Base-by-base conservation (phyloP, 2,329 filamentous ascomycete genomes). In the Fusarium robinianum region DNA sequence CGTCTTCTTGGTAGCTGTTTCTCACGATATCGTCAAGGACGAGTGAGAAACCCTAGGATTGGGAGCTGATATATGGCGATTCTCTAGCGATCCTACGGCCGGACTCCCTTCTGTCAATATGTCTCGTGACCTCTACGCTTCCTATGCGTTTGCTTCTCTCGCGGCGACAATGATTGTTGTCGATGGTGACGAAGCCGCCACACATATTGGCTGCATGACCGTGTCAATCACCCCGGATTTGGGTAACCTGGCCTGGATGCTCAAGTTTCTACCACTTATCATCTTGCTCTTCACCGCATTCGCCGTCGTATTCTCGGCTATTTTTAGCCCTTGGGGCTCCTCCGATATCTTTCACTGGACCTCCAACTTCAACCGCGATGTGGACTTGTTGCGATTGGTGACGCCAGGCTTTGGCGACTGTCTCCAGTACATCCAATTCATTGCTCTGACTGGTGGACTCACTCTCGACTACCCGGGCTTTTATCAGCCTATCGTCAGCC, bases 321-420 rank as follows among this genome's bases (percentile, higher is more conserved):
- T 95, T 24, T 92, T 84, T 64, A 96, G 91, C 63, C 94, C 94
- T 0, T 99, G 94, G 92, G 94, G 94, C 14, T 88, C 90, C 2
- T 83, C 83, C 6, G 88, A 99, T 64, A 78, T 92, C 14, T 97
- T 97, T 66, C 85, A 88, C 56, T 99, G 92, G 90, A 90, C 90
- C n/a, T 95, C 90, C 63, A 99, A 99, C 65, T 97, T 95, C 65
- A 94, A 94, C 23, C 84, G 92, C 57, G 94, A 99, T 60, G 88
- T 89, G 49, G 94, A 99, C 70, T 75, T 96, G 55, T 76, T 99
- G 40, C 84, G 94, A 41, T 76, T 99, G 33, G 90, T 99, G 22
- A 99, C 94, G 0, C 94, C 94, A 5, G 94, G 94, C 1, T 97
- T 99, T 65, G 90, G 90, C 6, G 94, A 99, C 65, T 99, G 94